phyloP scores from a whole-genome alignment of 306 rosid species.

The Oemleria cerasiformis region DNA sequence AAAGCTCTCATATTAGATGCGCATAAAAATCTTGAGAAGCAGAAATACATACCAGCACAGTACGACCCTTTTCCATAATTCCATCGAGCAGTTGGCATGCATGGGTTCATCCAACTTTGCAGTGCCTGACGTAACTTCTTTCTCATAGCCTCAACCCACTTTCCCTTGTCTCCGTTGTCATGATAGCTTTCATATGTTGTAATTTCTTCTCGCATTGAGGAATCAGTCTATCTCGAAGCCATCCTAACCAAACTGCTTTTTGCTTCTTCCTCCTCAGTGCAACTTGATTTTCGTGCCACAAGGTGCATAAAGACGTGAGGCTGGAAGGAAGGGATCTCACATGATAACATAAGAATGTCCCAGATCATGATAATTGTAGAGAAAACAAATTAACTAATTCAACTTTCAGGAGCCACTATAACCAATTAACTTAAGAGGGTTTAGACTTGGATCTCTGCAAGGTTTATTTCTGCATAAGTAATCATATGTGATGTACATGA shows the following conservation, averaged over 20 bases:
- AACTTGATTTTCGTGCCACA: not conserved
- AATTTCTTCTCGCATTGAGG: not conserved
- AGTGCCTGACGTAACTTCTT: not conserved
- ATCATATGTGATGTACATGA: constrained; percentile 70
- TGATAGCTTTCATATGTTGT: not conserved
- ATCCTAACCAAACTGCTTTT: not conserved
- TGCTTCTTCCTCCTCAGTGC: not conserved
- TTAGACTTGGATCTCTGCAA: constrained; percentile 28
- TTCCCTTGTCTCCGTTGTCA: constrained; percentile 10
- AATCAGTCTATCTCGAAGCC: constrained; percentile 5
- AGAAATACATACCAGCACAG: not conserved
- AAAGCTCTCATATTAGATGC: not conserved
- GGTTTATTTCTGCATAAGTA: constrained; percentile 46
- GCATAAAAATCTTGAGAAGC: too few species aligned
- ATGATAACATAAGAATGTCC: constrained; percentile 5
- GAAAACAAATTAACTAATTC: constrained; percentile 13
- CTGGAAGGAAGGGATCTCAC: not conserved
- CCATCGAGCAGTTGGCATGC: not conserved
- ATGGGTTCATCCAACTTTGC: not conserved
- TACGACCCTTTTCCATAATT: not conserved
- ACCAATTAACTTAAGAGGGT: constrained; percentile 32
- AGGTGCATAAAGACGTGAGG: constrained; percentile 1
- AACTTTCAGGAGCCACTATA: constrained; percentile 34
- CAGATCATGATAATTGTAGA: not conserved
- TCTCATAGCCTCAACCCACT: not conserved